phyloP scores from a whole-genome alignment of 306 rosid genomes.

The Cucurbita ficifolia region DNA sequence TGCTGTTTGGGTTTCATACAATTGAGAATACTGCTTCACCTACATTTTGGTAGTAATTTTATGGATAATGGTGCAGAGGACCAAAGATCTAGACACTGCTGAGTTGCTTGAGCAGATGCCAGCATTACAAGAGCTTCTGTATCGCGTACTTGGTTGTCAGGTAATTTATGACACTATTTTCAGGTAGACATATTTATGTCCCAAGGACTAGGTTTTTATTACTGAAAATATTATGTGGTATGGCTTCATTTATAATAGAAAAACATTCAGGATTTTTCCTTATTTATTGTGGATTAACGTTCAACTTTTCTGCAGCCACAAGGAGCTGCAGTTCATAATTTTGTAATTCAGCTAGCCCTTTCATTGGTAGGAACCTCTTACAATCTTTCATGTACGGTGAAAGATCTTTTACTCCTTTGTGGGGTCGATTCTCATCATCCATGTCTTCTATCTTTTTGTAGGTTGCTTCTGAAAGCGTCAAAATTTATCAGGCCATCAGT shows the following conservation, averaged over 20 bases:
- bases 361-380: conserved; percentile 44
- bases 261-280: background rate
- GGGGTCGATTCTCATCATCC: conserved; percentile 11
- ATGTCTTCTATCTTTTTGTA: conserved; percentile 13
- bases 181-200: conserved; percentile 3
- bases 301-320: conserved; percentile 54
- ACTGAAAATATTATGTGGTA: background rate
- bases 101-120: conserved; percentile 93
- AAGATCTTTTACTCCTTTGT: background rate
- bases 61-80: conserved; percentile 59
- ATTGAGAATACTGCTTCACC: background rate
- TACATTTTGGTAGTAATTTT: conserved; percentile 1
- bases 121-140: conserved; percentile 81
- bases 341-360: conserved; percentile 76
- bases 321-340: conserved; percentile 85
- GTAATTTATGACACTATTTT: conserved; percentile 22
- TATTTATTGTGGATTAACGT: background rate
- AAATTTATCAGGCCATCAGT: conserved; percentile 91
- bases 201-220: background rate
- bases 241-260: background rate
- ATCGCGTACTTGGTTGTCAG: conserved; percentile 83
- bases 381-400: background rate
- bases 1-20: background rate
- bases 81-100: conserved; percentile 81
- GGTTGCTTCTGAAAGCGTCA: conserved; percentile 91